Evolutionary conservation across 768 basidiomycete genomes (phyloP).

Genomic region (Tricholoma bakamatsutake): DNA sequence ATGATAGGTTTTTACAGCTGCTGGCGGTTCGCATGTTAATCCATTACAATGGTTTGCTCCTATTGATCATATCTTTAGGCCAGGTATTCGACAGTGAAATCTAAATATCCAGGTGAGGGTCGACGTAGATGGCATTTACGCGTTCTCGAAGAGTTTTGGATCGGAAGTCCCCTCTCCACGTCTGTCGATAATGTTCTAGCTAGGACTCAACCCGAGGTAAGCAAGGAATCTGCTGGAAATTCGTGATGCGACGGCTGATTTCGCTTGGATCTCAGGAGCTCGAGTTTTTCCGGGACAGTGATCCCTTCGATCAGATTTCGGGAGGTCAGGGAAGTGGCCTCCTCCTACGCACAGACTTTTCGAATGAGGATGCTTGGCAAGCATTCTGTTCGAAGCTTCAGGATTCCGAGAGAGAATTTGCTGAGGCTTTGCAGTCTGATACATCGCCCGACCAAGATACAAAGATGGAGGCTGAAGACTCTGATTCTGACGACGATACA

Average conservation of each 20-base stretch:
- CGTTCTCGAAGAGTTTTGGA: slow-evolving; percentile 48
- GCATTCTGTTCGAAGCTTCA: slow-evolving; percentile 44
- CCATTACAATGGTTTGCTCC: background rate
- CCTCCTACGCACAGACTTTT: slow-evolving; percentile 69
- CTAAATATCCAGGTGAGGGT: slow-evolving; percentile 44
- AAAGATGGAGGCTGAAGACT: slow-evolving; percentile 20
- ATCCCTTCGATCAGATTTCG: slow-evolving; percentile 46
- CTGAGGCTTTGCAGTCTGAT: slow-evolving; percentile 17
- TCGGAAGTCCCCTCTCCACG: slow-evolving; percentile 10
- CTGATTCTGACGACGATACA: slow-evolving; percentile 29
- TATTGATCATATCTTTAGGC: slow-evolving; percentile 19
- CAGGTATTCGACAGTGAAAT: slow-evolving; percentile 40
- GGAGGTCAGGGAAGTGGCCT: slow-evolving; percentile 51
- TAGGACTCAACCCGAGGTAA: background rate
- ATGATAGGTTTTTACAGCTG: background rate
- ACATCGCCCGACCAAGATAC: slow-evolving; percentile 13
- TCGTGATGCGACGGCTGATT: background rate
- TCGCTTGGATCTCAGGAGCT: background rate
- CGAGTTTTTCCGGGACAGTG: slow-evolving; percentile 34
- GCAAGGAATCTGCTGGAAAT: background rate
- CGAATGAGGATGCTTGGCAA: slow-evolving; percentile 62
- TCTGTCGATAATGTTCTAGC: background rate
- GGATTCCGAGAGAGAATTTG: slow-evolving; percentile 53
- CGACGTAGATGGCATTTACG: slow-evolving; percentile 52
- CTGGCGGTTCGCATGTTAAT: slow-evolving; percentile 13